Conservation (phyloP, 2,329 filamentous ascomycete species). For the Botrytis paeoniae region DNA sequence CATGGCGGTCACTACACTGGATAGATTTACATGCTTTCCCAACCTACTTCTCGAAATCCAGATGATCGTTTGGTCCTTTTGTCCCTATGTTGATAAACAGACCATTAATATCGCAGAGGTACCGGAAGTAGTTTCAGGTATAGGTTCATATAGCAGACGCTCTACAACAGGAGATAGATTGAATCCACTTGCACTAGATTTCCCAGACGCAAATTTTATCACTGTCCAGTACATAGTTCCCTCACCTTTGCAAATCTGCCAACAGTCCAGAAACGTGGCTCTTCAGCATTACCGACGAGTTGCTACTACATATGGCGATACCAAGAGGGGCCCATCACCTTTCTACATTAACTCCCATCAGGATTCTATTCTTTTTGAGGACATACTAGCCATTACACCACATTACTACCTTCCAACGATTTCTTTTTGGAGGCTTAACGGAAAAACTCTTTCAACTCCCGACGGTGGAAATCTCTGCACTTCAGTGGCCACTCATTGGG, state of each 20-base stretch:
- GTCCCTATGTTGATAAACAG: not conserved
- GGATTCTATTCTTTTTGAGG: not conserved
- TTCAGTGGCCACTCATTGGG: not conserved
- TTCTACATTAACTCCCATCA: not conserved
- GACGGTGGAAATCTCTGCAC: not conserved
- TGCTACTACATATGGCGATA: not conserved
- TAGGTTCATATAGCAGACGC: not conserved
- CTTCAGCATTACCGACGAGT: not conserved
- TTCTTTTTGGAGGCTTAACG: not conserved
- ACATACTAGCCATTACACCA: too few relatives aligned
- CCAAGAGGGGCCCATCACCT: not conserved
- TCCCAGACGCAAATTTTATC: not conserved
- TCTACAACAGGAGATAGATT: not conserved
- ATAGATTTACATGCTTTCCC: not conserved
- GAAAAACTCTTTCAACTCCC: not conserved
- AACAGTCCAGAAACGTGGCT: not conserved
- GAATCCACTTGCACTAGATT: too few relatives aligned
- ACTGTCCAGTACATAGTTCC: not conserved
- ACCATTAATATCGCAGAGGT: not conserved
- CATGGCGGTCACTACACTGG: not conserved
- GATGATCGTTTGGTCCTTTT: not conserved
- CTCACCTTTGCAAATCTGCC: not conserved
- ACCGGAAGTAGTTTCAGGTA: not conserved
- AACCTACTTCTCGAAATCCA: not conserved
- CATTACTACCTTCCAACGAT: fast-evolving